Base-by-base conservation (phyloP, 2,329 filamentous ascomycete species). In the Gaeumannomyces sp. region DNA sequence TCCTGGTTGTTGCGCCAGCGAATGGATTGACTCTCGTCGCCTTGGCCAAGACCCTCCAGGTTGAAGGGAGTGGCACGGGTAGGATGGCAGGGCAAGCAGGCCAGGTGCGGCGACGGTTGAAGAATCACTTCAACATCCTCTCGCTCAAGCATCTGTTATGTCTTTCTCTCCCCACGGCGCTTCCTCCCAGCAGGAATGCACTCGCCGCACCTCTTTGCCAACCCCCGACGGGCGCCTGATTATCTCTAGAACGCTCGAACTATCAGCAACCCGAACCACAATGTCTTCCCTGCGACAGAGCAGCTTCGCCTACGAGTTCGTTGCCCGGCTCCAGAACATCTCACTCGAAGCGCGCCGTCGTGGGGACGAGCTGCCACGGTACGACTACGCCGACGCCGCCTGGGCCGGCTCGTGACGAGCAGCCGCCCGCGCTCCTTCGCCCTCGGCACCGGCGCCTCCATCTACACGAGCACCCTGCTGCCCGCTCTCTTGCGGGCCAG, bases 371-470 rank as follows among this genome's bases (percentile, higher is more conserved):
- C 78, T 85, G 53, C 84, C 84, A 22, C 77, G 78, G 56, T 82
- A 84, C 71, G 76, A 81, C 68, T 72, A 77, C 61, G 68, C 72
- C 60, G 73, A 82, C 59, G 75, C 80, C 59, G 35, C 60, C 67
- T 66, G 3, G 66, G 67, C 16, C 60, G 67, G 19, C 77, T 88
- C 64, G 75, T 85, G 64, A 81, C 80, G 6, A 78, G 76, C 25
- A 84, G 83, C 65, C 71, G 69, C 1, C 81, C 80, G 0, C 75
- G 73, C 25, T 76, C 77, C 6, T 83, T 89, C 67, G 78, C 78
- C 31, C 73, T 87, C 22, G 86, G 86, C 65, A 88, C 84, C 0
- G 86, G 87, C 7, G 77, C 81, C 25, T 82, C 81, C 5, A 80
- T 89, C 35, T 87, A 82, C 69, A 79, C 80, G 0, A 76, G 79